Evolutionary conservation across 2,329 filamentous ascomycete genomes (phyloP).

Genomic region (Calonectria naviculata): DNA sequence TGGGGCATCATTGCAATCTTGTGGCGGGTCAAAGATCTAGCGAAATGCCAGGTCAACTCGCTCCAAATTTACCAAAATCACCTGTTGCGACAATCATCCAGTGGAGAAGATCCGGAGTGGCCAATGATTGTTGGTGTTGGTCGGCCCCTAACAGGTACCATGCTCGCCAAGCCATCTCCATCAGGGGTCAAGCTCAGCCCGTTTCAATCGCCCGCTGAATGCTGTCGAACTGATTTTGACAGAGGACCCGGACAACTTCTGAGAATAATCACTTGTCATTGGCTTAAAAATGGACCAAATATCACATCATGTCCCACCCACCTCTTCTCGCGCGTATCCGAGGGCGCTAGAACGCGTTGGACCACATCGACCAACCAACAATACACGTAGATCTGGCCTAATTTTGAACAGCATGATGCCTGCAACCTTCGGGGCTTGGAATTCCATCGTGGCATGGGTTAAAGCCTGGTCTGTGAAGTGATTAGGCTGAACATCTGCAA

Average conservation of each 20-base stretch:
- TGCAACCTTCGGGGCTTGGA: neutral
- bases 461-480: neutral
- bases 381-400: neutral
- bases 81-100: neutral
- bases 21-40: neutral
- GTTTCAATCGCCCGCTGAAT: neutral
- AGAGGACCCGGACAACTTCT: neutral
- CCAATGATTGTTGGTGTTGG: neutral
- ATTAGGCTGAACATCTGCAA: neutral
- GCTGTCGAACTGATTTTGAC: neutral
- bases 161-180: neutral
- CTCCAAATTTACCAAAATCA: neutral
- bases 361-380: neutral
- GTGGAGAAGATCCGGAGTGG: neutral
- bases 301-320: neutral
- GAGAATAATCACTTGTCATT: neutral
- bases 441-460: neutral
- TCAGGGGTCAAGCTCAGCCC: neutral
- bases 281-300: neutral
- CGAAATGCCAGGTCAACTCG: neutral
- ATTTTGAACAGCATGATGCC: neutral
- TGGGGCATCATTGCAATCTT: neutral
- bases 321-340: neutral
- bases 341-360: neutral
- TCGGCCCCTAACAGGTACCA: neutral